Conservation (phyloP, 2,329 filamentous ascomycete genomes). For the Calonectria hongkongensis region DNA sequence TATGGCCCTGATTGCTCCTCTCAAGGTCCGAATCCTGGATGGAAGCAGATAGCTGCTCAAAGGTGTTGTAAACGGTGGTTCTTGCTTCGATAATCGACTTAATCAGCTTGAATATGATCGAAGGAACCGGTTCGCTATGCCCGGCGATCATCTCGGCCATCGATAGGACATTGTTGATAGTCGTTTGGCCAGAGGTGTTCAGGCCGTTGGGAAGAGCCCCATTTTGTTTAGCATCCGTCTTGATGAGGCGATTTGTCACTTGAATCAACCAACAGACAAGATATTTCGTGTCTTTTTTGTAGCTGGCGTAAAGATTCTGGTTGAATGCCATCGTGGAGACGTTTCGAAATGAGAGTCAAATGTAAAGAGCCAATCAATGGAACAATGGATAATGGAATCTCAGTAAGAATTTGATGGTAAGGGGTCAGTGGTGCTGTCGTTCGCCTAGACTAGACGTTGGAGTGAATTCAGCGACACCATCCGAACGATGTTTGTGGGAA, state of each 20-base stretch:
- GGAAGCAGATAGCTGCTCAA: slow-evolving; percentile 57
- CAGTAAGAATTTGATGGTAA: too few relatives aligned
- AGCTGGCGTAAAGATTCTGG: slow-evolving; percentile 59
- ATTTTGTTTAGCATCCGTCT: slow-evolving; percentile 41
- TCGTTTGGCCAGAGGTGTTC: slow-evolving; percentile 63
- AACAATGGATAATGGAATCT: too few relatives aligned
- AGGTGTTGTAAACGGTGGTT: slow-evolving; percentile 54
- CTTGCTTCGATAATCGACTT: slow-evolving; percentile 62
- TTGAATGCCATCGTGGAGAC: slow-evolving; percentile 48
- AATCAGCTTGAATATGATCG: slow-evolving; percentile 61
- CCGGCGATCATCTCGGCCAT: slow-evolving; percentile 63
- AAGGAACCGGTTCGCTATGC: slow-evolving; percentile 56
- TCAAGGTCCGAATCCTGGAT: slow-evolving; percentile 59
- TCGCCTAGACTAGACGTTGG: too few relatives aligned
- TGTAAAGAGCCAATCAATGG: too few relatives aligned
- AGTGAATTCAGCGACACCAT: too few relatives aligned
- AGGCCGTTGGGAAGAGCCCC: slow-evolving; percentile 36
- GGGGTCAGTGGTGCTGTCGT: too few relatives aligned
- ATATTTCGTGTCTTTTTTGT: slow-evolving; percentile 63
- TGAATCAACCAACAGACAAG: slow-evolving; percentile 64
- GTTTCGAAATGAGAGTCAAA: too few relatives aligned
- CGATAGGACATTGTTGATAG: slow-evolving; percentile 59
- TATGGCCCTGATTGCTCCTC: slow-evolving; percentile 63
- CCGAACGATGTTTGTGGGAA: too few relatives aligned
- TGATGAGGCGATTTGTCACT: slow-evolving; percentile 61